These are phyloP conservation scores for Fusarium zealandicum DNA, from an alignment of 2,329 filamentous ascomycete species.

Conservation along the genomic window DNA sequence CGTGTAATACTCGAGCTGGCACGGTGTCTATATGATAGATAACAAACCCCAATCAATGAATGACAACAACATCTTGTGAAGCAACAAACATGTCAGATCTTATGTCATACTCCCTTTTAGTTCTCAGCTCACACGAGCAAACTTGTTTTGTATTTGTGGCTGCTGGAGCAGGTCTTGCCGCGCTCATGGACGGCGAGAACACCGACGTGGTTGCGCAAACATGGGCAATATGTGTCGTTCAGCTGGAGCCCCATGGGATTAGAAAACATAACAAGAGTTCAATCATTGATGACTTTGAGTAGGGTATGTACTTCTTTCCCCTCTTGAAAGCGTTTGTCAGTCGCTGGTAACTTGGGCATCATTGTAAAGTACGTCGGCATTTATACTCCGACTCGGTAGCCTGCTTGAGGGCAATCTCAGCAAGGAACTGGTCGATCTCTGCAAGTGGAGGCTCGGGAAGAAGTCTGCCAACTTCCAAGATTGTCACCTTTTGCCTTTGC, in stretches of 20 bases:
- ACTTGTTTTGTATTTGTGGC: too few relatives aligned
- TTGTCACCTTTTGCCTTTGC: conserved; percentile 32
- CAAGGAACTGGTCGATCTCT: conserved; percentile 50
- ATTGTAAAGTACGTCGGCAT: conserved; percentile 58
- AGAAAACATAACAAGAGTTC: conserved; percentile 53
- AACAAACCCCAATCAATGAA: too few relatives aligned
- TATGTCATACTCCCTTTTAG: too few relatives aligned
- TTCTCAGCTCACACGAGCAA: too few relatives aligned
- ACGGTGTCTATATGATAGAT: too few relatives aligned
- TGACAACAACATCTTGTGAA: too few relatives aligned
- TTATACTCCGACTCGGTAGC: too few relatives aligned
- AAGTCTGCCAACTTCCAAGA: conserved; percentile 30
- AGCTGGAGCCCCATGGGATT: conserved; percentile 65
- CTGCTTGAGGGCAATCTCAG: conserved; percentile 44
- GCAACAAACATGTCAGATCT: too few relatives aligned
- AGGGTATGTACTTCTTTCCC: too few relatives aligned
- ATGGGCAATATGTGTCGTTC: conserved; percentile 69
- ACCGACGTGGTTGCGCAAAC: conserved; percentile 69
- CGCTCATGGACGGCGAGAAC: conserved; percentile 65
- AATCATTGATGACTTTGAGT: conserved; percentile 44
- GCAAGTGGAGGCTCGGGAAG: conserved; percentile 43
- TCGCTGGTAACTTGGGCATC: too few relatives aligned
- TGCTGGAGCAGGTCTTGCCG: conserved; percentile 70
- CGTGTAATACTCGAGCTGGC: too few relatives aligned
- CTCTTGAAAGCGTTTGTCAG: too few relatives aligned